Conservation (phyloP, 1,284 basidiomycete genomes). For the Schizopora paradoxa region DNA sequence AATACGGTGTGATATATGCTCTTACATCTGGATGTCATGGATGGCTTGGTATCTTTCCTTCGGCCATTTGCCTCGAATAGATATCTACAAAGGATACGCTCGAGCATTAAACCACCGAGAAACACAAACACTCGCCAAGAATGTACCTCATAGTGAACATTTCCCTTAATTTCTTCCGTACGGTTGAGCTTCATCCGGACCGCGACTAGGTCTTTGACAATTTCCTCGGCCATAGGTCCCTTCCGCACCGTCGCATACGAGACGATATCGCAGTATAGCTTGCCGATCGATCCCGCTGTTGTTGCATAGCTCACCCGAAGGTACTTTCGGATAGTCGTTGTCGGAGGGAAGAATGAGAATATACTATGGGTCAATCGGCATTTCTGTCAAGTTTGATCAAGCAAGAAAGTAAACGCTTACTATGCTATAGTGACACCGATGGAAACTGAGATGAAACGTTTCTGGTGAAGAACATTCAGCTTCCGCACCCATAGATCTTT, state of each 20-base stretch:
- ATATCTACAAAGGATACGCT: constrained; percentile 43
- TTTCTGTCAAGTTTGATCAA: not conserved
- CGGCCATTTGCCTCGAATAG: constrained; percentile 66
- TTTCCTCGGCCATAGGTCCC: constrained; percentile 43
- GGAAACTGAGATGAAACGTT: constrained; percentile 57
- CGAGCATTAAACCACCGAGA: not conserved
- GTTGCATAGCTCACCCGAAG: constrained; percentile 60
- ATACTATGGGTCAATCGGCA: constrained; percentile 35
- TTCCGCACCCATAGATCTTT: not conserved
- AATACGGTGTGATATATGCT: constrained; percentile 7
- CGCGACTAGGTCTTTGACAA: constrained; percentile 54
- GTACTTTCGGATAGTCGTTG: constrained; percentile 64
- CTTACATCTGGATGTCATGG: constrained; percentile 59
- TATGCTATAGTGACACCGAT: constrained; percentile 60
- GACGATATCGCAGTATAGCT: constrained; percentile 62
- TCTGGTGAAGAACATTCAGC: constrained; percentile 29
- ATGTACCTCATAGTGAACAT: constrained; percentile 63
- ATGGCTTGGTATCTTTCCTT: constrained; percentile 60
- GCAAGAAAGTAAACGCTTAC: constrained; percentile 32
- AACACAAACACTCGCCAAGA: not conserved
- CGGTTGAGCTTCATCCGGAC: constrained; percentile 61
- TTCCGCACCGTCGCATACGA: constrained; percentile 53
- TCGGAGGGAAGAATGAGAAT: constrained; percentile 64
- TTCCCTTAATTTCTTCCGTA: constrained; percentile 47
- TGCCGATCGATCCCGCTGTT: constrained; percentile 53